Evolutionary conservation across 2,329 filamentous ascomycete genomes (phyloP).

Genomic region (Parascedosporium putredinis): DNA sequence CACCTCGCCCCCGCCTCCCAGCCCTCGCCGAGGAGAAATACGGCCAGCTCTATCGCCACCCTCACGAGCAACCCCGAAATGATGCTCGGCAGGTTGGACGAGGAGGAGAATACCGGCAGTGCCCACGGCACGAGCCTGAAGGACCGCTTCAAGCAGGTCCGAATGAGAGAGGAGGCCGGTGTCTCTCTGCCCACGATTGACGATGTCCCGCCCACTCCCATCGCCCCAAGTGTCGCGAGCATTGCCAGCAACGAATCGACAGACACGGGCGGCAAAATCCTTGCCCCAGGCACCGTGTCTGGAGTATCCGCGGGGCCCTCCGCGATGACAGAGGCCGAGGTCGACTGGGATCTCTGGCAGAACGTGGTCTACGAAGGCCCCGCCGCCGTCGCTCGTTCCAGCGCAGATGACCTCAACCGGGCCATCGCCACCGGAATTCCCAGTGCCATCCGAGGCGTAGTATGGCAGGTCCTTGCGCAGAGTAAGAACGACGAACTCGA

Average conservation of each 20-base stretch:
- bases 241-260: slow-evolving; percentile 17
- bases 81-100: slow-evolving; percentile 66
- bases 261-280: slow-evolving; percentile 30
- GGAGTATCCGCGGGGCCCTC: slow-evolving; percentile 70
- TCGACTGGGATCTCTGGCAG: slow-evolving; percentile 99
- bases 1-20: slow-evolving; percentile 40
- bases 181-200: slow-evolving; percentile 42
- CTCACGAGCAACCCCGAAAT: slow-evolving; percentile 72
- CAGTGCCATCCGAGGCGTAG: slow-evolving; percentile 89
- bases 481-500: slow-evolving; percentile 92
- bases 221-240: slow-evolving; percentile 11
- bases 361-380: slow-evolving; percentile 90
- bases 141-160: slow-evolving; percentile 68
- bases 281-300: slow-evolving; percentile 78
- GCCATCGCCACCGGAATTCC: slow-evolving; percentile 92
- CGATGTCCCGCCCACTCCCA: slow-evolving; percentile 19
- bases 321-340: slow-evolving; percentile 57
- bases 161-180: slow-evolving; percentile 63
- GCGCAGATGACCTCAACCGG: slow-evolving; percentile 77
- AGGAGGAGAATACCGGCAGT: slow-evolving; percentile 43
- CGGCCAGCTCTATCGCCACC: slow-evolving; percentile 69
- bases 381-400: slow-evolving; percentile 75
- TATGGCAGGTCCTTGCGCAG: slow-evolving; percentile 95
- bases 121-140: slow-evolving; percentile 52
- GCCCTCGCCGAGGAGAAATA: slow-evolving; percentile 52